Conservation (phyloP, 2,329 filamentous ascomycete genomes). For the Colletotrichum horii region DNA sequence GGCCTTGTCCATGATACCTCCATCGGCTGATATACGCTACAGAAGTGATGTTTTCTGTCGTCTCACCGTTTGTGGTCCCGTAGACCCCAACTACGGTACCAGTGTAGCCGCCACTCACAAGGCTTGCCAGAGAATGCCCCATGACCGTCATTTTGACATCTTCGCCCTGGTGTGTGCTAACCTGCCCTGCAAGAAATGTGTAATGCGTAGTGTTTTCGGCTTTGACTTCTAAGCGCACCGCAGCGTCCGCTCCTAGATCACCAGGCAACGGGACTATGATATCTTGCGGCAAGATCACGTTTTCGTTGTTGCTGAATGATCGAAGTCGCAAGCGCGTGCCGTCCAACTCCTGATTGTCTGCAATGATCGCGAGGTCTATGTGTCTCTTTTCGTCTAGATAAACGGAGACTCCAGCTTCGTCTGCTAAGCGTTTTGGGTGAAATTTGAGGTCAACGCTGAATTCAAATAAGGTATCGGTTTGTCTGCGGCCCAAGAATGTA, state of each 20-base stretch:
- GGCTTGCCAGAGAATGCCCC: not conserved
- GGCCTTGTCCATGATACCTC: not conserved
- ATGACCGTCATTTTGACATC: not conserved
- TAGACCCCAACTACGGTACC: not conserved
- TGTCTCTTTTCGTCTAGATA: not conserved
- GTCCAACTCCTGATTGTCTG: accelerated
- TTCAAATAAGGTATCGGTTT: not conserved
- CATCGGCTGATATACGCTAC: not conserved
- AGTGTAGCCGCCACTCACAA: not conserved
- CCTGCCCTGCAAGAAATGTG: not conserved
- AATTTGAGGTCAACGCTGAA: not conserved
- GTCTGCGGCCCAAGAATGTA: not conserved
- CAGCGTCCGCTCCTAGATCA: not conserved
- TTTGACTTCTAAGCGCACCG: not conserved
- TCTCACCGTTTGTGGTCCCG: not conserved
- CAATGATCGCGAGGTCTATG: not conserved
- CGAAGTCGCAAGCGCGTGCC: not conserved
- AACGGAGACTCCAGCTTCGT: not conserved
- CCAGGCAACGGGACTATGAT: not conserved
- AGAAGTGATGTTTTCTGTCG: not conserved
- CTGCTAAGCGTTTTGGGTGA: not conserved
- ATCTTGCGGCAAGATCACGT: not conserved
- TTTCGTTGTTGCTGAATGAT: not conserved
- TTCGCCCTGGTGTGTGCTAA: accelerated
- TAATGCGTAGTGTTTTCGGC: not conserved